These are phyloP conservation scores for Triticum monococcum DNA, from an alignment of 176 grass and related monocot species.

Conservation along the genomic window DNA sequence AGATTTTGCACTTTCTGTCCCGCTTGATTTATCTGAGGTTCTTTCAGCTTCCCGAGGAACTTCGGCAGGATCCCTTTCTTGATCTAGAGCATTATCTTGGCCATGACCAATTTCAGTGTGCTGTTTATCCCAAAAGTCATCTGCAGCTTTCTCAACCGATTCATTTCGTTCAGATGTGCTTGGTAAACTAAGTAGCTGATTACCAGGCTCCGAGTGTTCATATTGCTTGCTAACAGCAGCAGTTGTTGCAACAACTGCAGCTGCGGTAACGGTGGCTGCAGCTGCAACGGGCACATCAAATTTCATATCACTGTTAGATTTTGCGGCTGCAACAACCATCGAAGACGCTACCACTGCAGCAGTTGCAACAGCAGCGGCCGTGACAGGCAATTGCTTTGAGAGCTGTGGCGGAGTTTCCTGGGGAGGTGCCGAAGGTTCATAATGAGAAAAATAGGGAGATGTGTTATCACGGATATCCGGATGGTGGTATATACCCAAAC, in stretches of 20 bases:
- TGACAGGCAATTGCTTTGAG: constrained; percentile 77
- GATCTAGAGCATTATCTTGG: constrained; percentile 51
- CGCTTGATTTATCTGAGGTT: constrained; percentile 86
- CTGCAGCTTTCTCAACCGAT: constrained; percentile 46
- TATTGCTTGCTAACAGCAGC: constrained; percentile 74
- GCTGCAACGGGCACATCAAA: constrained; percentile 85
- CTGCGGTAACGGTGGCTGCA: constrained; percentile 88
- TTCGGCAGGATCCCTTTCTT: constrained; percentile 51
- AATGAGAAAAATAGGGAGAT: constrained; percentile 35
- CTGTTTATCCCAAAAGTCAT: constrained; percentile 49
- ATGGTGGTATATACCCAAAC: constrained; percentile 37
- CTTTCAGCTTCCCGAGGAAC: constrained; percentile 67
- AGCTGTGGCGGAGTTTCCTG: constrained; percentile 36
- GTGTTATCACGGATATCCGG: constrained; percentile 30
- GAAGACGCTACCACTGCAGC: constrained; percentile 96
- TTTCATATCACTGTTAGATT: constrained; percentile 72
- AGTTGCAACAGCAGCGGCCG: constrained; percentile 95
- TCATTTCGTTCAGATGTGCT: constrained; percentile 44
- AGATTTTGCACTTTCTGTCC: constrained; percentile 84
- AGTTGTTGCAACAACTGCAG: constrained; percentile 87
- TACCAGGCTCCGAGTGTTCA: constrained; percentile 54
- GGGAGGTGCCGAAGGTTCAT: constrained; percentile 57
- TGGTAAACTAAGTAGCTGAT: constrained; percentile 42
- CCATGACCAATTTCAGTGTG: constrained; percentile 50
- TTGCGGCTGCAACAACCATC: constrained; percentile 92